Evolutionary conservation across 805 yeast species (phyloP), one percentile per base, ranked within the genome.

Genomic region (Kregervanrija delftensis): DNA sequence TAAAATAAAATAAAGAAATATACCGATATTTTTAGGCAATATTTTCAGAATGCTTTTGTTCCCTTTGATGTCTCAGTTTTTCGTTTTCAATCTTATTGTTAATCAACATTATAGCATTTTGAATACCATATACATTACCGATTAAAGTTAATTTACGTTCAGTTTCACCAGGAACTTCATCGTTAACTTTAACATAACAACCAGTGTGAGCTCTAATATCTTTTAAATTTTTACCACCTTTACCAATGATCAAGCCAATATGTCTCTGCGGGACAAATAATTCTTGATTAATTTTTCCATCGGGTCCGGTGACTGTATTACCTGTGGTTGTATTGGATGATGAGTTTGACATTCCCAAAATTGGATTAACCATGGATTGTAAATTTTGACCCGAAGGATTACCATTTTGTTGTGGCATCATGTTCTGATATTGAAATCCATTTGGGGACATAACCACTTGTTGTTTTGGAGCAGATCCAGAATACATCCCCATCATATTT

Each of bases 171-270:
- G 77, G 79, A 17, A 67, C 68, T 14, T 73, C 74, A 33, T 72
- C 78, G 50, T 79, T 86, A 43, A 88, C 83, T 50, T 78, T 76
- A 28, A 88, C 86, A 46, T 82, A 80, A 39, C 87, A 76, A 31
- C 95, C 91, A 15, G 91, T 79, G 30, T 77, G 71, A 47, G 80
- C 81, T 49, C 91, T 74, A 41, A 88, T 81, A 49, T 84, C 87
- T 56, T 81, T 83, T 47, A 88, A 82, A 53, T 82, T 84, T 55
- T 83, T 79, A 14, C 96, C 96, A 31, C 88, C 87, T 63, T 81
- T 86, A 1, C 96, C 96, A 48, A 88, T 88, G 28, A 88, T 81
- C 35, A 86, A 77, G 1, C 96, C 96, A 35, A 88, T 89, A 61
- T 74, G 83, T 33, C 77, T 77, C 57, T 82, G 81, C 17, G 95